Conservation (phyloP, 768 basidiomycete genomes). For the Dioszegia crocea region DNA sequence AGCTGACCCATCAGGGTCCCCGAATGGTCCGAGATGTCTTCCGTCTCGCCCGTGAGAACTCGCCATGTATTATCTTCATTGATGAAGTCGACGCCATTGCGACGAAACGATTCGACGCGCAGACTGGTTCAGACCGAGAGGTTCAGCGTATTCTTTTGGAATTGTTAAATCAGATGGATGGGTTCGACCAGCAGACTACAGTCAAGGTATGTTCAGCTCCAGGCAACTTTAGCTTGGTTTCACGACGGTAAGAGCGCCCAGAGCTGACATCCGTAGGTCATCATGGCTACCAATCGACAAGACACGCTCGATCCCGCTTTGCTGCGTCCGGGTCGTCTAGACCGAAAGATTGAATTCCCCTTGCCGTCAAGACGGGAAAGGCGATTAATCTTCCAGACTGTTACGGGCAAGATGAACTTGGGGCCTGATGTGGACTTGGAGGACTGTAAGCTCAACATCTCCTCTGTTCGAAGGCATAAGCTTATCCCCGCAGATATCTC, state of each 20-base stretch:
- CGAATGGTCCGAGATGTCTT: conserved; percentile 99
- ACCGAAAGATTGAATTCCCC: conserved; percentile 98
- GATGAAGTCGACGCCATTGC: conserved; percentile 93
- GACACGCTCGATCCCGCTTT: conserved; percentile 97
- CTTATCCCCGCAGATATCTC: conserved; percentile 69
- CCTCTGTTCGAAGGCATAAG: not conserved
- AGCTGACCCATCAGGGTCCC: conserved; percentile 59
- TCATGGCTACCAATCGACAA: conserved; percentile 99
- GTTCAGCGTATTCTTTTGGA: conserved; percentile 97
- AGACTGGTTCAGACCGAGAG: conserved; percentile 97
- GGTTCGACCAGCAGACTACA: conserved; percentile 97
- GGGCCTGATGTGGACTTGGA: conserved; percentile 96
- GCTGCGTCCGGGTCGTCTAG: conserved; percentile 92
- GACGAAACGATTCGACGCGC: conserved; percentile 98
- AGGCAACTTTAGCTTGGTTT: no score
- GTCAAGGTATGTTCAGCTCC: conserved; percentile 68
- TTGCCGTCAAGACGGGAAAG: conserved; percentile 89
- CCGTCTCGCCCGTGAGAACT: conserved; percentile 91
- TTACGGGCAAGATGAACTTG: conserved; percentile 94
- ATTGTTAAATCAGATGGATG: conserved; percentile 98
- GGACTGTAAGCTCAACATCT: conserved; percentile 66
- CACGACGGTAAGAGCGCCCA: not conserved
- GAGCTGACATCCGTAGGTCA: conserved; percentile 61
- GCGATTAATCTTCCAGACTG: conserved; percentile 95
- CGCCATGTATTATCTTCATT: conserved; percentile 98